phyloP scores from a whole-genome alignment of 768 basidiomycete genomes.

The Amanita subjunquillea region DNA sequence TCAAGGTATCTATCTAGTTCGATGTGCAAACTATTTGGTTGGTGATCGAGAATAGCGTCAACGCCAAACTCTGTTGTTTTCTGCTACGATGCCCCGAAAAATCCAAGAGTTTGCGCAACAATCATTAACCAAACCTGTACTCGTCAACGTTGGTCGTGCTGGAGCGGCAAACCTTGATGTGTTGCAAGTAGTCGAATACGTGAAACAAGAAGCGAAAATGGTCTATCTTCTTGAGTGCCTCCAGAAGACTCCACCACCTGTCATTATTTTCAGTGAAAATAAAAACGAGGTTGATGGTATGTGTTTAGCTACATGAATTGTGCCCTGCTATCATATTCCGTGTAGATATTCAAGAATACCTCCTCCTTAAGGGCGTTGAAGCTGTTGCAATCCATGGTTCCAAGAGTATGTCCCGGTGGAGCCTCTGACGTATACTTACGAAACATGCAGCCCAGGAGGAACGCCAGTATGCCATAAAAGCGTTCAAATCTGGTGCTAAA shows the following conservation, averaged over 20 bases:
- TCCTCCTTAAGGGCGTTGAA: conserved; percentile 93
- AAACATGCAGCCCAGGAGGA: conserved; percentile 79
- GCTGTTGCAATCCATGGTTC: conserved; percentile 98
- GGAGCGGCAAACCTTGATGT: conserved; percentile 97
- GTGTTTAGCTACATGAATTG: conserved; percentile 11
- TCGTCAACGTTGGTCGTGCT: conserved; percentile 96
- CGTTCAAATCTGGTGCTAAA: conserved; percentile 95
- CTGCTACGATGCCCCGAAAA: conserved; percentile 97
- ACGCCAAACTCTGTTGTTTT: conserved; percentile 94
- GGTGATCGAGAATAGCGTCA: conserved; percentile 51
- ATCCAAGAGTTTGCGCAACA: conserved; percentile 98
- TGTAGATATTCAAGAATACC: conserved; percentile 96
- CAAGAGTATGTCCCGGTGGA: conserved; percentile 53
- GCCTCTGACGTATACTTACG: not conserved
- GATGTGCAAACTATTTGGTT: not conserved
- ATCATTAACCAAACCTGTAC: conserved; percentile 86
- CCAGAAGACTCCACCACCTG: conserved; percentile 96
- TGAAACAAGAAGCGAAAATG: conserved; percentile 99
- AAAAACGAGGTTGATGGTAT: conserved; percentile 99
- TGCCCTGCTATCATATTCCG: conserved; percentile 1
- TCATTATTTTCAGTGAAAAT: conserved; percentile 97
- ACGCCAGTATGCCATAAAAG: conserved; percentile 96
- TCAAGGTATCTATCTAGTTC: conserved; percentile 61
- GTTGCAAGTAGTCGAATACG: conserved; percentile 94
- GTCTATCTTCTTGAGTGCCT: conserved; percentile 95